Evolutionary conservation across 75 land plant species (phyloP).

Genomic region (Isoetes taiwanensis): DNA sequence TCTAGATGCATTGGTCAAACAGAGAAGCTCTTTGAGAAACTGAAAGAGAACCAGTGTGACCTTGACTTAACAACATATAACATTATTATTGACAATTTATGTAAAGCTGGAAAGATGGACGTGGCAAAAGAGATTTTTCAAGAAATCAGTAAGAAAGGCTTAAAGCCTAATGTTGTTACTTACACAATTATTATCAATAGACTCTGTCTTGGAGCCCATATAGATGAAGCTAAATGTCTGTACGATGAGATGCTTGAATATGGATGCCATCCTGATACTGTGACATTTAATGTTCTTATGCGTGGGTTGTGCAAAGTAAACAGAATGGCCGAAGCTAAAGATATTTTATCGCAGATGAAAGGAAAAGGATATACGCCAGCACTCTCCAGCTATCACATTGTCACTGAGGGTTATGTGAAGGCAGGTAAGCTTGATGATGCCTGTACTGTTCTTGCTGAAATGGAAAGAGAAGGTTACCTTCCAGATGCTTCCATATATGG

Average conservation of each 20-base stretch:
- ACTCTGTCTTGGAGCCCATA: slow-evolving; percentile 11
- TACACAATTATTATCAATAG: slow-evolving; percentile 30
- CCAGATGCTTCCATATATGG: not conserved
- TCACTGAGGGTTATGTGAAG: slow-evolving; percentile 40
- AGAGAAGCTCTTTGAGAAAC: too few species aligned
- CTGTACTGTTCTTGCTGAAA: slow-evolving; percentile 17
- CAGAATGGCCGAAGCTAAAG: not conserved
- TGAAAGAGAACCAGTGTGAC: slow-evolving; percentile 25
- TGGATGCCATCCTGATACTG: not conserved
- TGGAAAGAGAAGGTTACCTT: slow-evolving; percentile 15
- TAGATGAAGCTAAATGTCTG: slow-evolving; percentile 14
- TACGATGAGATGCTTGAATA: not conserved
- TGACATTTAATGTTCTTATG: not conserved
- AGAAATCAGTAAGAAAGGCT: slow-evolving; percentile 30
- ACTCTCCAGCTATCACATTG: slow-evolving; percentile 9
- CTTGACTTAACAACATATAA: slow-evolving; percentile 53
- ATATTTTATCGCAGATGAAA: not conserved
- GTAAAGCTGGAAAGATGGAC: slow-evolving; percentile 30
- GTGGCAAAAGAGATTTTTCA: slow-evolving; percentile 35
- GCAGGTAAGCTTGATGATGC: slow-evolving; percentile 48
- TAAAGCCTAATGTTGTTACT: slow-evolving; percentile 17
- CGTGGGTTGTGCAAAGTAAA: not conserved
- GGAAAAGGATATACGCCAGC: too few species aligned
- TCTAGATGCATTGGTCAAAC: too few species aligned
- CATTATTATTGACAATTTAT: slow-evolving; percentile 37